Percentiles rank a stretch among this genome's conserved stretches.
These are phyloP conservation scores for Xylaria grammica DNA, from an alignment of 495 filamentous ascomycete genomes.

Conservation along the genomic window DNA sequence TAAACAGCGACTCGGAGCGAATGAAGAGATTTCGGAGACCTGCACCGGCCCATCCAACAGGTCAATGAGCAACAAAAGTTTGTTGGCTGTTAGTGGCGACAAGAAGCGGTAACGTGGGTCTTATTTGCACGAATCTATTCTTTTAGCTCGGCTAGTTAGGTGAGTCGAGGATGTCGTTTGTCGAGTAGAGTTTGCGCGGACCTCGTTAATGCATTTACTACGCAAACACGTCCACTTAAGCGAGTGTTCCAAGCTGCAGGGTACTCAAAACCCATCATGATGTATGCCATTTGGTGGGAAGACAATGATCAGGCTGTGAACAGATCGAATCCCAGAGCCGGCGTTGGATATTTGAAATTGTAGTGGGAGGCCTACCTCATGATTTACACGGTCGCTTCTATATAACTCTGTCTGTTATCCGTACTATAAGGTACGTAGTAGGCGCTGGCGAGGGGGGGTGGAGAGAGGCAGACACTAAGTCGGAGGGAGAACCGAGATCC, in stretches of 20 bases:
- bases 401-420: neutral
- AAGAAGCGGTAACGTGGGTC: too few relatives aligned
- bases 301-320: too few relatives aligned
- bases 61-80: neutral
- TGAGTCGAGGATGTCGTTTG: too few relatives aligned
- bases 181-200: constrained; percentile 7
- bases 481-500: constrained; percentile 12
- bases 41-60: constrained; percentile 4
- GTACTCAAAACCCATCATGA: constrained; percentile 1
- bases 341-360: neutral
- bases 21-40: neutral
- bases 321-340: neutral
- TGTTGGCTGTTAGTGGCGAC: too few relatives aligned
- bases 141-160: neutral
- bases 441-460: neutral
- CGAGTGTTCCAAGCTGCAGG: neutral
- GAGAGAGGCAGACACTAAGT: neutral
- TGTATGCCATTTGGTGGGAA: too few relatives aligned
- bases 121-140: too few relatives aligned
- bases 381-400: neutral
- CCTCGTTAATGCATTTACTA: neutral
- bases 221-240: neutral
- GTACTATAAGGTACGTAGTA: neutral
- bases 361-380: neutral
- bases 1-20: neutral